Conservation (phyloP, 2,329 filamentous ascomycete genomes). For the Fusarium ramigenum region DNA sequence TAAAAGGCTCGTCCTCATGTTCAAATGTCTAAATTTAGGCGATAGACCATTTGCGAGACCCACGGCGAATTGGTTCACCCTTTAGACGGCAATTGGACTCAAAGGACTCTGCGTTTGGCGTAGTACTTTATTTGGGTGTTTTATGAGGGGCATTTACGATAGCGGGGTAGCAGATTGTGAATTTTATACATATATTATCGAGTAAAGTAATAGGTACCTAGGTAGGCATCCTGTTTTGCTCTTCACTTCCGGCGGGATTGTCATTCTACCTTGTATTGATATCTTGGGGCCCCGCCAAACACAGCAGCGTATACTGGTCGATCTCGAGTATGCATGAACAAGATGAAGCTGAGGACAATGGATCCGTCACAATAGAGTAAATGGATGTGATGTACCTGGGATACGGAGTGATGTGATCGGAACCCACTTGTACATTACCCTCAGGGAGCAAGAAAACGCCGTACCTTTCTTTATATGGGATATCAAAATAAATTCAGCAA, state of each 20-base stretch:
- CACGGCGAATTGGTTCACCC: background rate
- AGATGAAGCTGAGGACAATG: background rate
- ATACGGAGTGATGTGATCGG: background rate
- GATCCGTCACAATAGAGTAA: background rate
- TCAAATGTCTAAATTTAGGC: background rate
- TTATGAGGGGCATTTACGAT: background rate
- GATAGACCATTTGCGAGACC: background rate
- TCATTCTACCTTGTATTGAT: background rate
- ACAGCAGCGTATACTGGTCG: background rate
- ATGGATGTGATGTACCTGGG: background rate
- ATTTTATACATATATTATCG: background rate
- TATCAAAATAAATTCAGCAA: background rate
- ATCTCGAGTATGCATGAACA: background rate
- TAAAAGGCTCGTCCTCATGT: background rate
- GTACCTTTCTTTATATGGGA: background rate
- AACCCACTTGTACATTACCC: background rate
- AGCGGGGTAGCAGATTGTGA: conserved; percentile 3
- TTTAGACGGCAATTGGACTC: background rate
- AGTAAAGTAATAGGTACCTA: background rate
- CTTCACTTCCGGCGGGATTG: background rate
- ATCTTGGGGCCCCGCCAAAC: background rate
- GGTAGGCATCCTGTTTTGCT: background rate
- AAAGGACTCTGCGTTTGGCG: background rate
- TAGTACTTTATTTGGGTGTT: background rate
- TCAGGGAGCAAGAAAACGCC: background rate